These are phyloP conservation scores for Eucalyptus dawsonii DNA, from an alignment of 345 rosid genomes.

Conservation along the genomic window DNA sequence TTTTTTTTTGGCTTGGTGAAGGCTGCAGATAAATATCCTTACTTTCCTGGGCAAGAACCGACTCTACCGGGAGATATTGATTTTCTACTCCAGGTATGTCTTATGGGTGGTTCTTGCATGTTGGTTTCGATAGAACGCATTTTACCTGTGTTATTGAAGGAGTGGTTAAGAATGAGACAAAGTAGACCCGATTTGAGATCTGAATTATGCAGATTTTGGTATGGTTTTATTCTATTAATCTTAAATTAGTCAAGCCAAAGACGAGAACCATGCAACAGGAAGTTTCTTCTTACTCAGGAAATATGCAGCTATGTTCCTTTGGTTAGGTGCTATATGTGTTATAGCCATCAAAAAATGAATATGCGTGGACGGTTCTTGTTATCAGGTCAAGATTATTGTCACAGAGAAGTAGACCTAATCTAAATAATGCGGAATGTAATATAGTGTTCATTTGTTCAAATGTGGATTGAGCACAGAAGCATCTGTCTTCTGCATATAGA, in stretches of 20 bases:
- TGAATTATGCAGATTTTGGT: not conserved
- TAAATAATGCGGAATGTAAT: not conserved
- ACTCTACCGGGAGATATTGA: slow-evolving; percentile 60
- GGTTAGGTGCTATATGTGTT: not conserved
- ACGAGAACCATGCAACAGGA: not conserved
- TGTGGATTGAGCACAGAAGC: not conserved
- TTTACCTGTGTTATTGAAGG: not conserved
- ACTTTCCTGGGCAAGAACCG: slow-evolving; percentile 93
- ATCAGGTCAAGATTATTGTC: not conserved
- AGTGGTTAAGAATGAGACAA: not conserved
- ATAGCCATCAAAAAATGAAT: not conserved
- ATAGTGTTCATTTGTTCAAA: not conserved
- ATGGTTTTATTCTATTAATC: not conserved
- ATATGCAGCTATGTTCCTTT: not conserved
- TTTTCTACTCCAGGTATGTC: slow-evolving; percentile 74
- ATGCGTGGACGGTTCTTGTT: not conserved
- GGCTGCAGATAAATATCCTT: slow-evolving; percentile 67
- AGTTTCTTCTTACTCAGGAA: not conserved
- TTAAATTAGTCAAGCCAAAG: not conserved
- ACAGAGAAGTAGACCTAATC: not conserved
- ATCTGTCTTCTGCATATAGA: not conserved
- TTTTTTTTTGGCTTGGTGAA: not conserved
- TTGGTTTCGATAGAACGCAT: not conserved
- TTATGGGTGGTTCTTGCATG: not conserved
- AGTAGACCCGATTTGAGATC: not conserved